Conservation (phyloP, 352 stramenopile genomes). For the Phytophthora uliginosa region DNA sequence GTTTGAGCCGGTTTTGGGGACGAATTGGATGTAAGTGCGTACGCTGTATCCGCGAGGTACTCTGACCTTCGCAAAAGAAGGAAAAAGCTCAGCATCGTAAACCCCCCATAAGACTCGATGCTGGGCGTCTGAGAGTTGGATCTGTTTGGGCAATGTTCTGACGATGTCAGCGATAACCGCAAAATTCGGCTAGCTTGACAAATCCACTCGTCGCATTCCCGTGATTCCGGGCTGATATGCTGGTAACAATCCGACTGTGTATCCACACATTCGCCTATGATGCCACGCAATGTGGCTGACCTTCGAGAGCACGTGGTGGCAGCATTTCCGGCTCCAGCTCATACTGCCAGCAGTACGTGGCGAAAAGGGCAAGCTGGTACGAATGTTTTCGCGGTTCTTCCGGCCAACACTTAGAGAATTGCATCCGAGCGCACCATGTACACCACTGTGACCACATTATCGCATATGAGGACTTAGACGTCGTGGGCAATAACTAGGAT, state of each 20-base stretch:
- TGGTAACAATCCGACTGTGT: not conserved
- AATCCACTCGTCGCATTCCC: not conserved
- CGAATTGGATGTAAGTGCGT: slow-evolving; percentile 7
- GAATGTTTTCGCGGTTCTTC: not conserved
- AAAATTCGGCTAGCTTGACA: not conserved
- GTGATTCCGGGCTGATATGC: not conserved
- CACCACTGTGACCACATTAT: not conserved
- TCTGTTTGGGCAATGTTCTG: not conserved
- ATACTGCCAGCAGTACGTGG: not conserved
- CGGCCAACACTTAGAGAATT: not conserved
- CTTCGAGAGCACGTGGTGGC: not conserved
- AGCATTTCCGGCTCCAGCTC: not conserved
- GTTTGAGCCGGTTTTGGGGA: not conserved
- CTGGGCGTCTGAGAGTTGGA: not conserved
- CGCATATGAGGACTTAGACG: not conserved
- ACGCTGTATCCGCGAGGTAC: not conserved
- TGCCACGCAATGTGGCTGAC: not conserved
- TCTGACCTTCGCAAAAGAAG: not conserved
- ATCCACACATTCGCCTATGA: not conserved
- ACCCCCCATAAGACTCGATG: not conserved
- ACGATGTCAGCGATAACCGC: not conserved
- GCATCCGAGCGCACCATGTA: not conserved
- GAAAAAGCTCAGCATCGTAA: slow-evolving; percentile 1
- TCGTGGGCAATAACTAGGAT: slow-evolving; percentile 15
- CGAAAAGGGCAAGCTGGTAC: not conserved